Evolutionary conservation across 1,284 basidiomycete genomes (phyloP).

Genomic region (Tylopilus sp.): DNA sequence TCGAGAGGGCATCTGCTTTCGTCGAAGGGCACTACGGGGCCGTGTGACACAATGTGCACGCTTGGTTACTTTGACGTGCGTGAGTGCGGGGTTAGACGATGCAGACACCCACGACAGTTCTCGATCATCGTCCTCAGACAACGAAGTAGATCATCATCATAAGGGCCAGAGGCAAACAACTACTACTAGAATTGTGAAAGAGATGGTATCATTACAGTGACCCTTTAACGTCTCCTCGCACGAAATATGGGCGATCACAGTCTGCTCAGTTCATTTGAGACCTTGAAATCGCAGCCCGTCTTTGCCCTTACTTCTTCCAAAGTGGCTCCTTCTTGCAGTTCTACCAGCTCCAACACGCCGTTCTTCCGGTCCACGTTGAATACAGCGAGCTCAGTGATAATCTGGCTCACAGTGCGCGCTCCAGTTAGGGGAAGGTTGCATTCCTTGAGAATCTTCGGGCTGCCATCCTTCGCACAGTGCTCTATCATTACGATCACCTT

Average conservation of each 20-base stretch:
- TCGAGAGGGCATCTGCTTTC: slow-evolving; percentile 69
- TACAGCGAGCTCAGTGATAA: slow-evolving; percentile 91
- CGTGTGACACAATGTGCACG: too few species aligned
- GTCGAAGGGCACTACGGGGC: too few species aligned
- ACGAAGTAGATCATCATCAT: background rate
- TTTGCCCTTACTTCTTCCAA: slow-evolving; percentile 83
- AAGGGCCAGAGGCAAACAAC: background rate
- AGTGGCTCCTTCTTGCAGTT: slow-evolving; percentile 79
- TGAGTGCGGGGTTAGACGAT: too few species aligned
- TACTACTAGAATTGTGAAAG: background rate
- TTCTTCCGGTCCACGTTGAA: slow-evolving; percentile 82
- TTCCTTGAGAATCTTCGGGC: slow-evolving; percentile 80
- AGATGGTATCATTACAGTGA: slow-evolving; percentile 12
- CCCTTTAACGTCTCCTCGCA: background rate
- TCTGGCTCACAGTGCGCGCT: slow-evolving; percentile 78
- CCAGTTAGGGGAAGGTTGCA: slow-evolving; percentile 89
- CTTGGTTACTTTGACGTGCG: too few species aligned
- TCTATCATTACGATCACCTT: slow-evolving; percentile 88
- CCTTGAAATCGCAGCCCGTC: slow-evolving; percentile 78
- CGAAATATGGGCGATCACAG: slow-evolving; percentile 17
- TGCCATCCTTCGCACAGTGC: slow-evolving; percentile 86
- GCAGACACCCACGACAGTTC: background rate
- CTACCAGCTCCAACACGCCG: slow-evolving; percentile 73
- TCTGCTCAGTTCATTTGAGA: slow-evolving; percentile 43
- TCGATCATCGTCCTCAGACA: background rate